phyloP scores from a whole-genome alignment of 1,284 basidiomycete genomes.

The Vanrija pseudolonga region DNA sequence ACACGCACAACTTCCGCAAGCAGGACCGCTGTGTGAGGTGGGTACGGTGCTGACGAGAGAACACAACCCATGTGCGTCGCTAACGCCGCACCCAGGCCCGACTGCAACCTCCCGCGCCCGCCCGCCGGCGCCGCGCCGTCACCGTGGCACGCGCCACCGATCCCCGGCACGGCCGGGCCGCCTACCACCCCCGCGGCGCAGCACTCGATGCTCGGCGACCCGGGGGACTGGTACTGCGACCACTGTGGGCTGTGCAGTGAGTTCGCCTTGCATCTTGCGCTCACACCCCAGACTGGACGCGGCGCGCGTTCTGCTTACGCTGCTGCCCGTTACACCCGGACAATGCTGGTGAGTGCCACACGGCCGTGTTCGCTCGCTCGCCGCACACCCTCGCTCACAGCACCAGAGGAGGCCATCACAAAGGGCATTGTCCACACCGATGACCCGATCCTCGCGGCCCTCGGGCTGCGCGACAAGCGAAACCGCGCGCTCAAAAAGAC shows the following conservation, averaged over 20 bases:
- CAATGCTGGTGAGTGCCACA: conserved; percentile 4
- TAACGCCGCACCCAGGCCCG: not conserved
- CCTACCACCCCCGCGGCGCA: not conserved
- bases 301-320: conserved; percentile 11
- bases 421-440: conserved; percentile 8
- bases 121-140: not conserved
- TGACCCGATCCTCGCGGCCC: conserved; percentile 11
- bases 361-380: not conserved
- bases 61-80: too few relatives aligned
- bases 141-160: not conserved
- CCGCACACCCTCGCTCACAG: not conserved
- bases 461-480: conserved; percentile 2
- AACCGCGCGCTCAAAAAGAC: conserved; percentile 1
- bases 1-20: conserved; percentile 2
- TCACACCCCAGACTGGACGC: conserved; percentile 11
- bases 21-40: conserved; percentile 4
- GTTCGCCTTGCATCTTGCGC: not conserved
- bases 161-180: not conserved
- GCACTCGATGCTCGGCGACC: conserved; percentile 10
- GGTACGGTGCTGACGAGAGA: not conserved
- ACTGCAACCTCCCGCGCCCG: not conserved
- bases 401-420: conserved; percentile 8
- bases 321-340: conserved; percentile 14
- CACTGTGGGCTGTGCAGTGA: conserved; percentile 13
- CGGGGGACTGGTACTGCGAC: conserved; percentile 17